Base-by-base conservation (phyloP, 2,329 filamentous ascomycete species). In the Didymella keratinophila region DNA sequence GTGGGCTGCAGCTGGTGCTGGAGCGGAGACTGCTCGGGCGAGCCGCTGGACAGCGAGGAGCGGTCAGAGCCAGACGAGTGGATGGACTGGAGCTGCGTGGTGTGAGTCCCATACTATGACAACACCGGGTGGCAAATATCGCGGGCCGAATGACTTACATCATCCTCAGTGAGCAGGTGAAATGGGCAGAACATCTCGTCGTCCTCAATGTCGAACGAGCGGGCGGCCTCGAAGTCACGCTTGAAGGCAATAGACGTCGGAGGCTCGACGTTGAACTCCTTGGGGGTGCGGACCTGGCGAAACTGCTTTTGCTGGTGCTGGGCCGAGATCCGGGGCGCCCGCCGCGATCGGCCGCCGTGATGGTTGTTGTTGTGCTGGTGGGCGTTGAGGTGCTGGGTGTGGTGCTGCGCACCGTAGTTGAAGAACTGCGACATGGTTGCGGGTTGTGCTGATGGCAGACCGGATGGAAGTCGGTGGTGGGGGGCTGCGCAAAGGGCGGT, bases 131-230 rank as follows among this genome's bases (percentile, higher is more conserved):
- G 64, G 64, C 64, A 65, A 67, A 66, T 52, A 44, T 65, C 56
- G 58, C 52, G 60, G 54, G 65, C 64, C 52, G 60, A 67, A 60
- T 62, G 54, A 71, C 82, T 75, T 88, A 97, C 93, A 87, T 97
- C 93, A 79, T 86, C 93, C 80, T 97, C 93, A 34, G 93, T 96
- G 81, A 98, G 83, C 69, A 98, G 86, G 76, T 89, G 88, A 63
- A 83, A 82, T 1, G 94, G 94, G 80, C 93, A 97, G 79, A 98
- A 98, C 78, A 97, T 90, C 80, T 97, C 85, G 77, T 98, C 94
- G 76, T 98, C 94, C 73, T 97, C 94, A 62, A 98, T 85, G 70
- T 98, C 94, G 73, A 98, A 98, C 10, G 93, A 97, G 59, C 93
- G 88, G 59, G 91, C 92, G 64, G 92, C 91, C 81, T 98, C 93